Evolutionary conservation across 1,139 yeast genomes (phyloP), one percentile per base, ranked within the genome.

Genomic region (Sugiyamaella novakii): DNA sequence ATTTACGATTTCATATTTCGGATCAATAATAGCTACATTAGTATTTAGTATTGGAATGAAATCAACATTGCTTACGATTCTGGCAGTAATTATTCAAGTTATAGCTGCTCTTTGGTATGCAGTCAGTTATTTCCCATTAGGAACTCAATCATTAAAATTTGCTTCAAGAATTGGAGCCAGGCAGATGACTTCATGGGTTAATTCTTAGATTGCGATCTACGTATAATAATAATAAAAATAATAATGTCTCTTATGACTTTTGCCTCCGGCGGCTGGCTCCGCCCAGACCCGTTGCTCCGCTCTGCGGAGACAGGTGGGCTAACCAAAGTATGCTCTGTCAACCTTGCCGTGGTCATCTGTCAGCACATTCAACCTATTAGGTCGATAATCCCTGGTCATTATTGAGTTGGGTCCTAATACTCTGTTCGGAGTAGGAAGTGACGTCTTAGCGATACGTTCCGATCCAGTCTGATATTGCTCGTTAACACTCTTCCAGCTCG

Each of bases 51-150:
- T 80, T 1, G 72, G 81, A 21, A 59, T 73, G 52, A 58, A 82
- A 61, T 83, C 87, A 53, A 84, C 96, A 1, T 64, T 92, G 11
- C 70, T 89, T 50, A 89, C 98, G 0, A 71, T 92, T 27, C 63
- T 89, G 14, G 82, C 89, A 19, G 85, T 95, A 49, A 67, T 86
- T 4, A 69, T 87, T 19, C 97, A 92, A 67, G 73, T 89, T 15
- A 70, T 92, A 54, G 94, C 98, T 1, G 91, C 94, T 8, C 61
- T 87, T 12, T 92, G 94, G 75, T 92, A 92, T 65, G 83, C 92
- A 0, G 76, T 92, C 33, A 87, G 96, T 63, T 92, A 92, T 67
- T 92, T 92, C 75, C 98, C 98, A 25, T 87, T 89, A 72, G 98
- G 98, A 8, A 88, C 95, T 0, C 87, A 87, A 58, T 87, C 95